Conservation (phyloP, 495 filamentous ascomycete species). For the Xylaria scruposa region DNA sequence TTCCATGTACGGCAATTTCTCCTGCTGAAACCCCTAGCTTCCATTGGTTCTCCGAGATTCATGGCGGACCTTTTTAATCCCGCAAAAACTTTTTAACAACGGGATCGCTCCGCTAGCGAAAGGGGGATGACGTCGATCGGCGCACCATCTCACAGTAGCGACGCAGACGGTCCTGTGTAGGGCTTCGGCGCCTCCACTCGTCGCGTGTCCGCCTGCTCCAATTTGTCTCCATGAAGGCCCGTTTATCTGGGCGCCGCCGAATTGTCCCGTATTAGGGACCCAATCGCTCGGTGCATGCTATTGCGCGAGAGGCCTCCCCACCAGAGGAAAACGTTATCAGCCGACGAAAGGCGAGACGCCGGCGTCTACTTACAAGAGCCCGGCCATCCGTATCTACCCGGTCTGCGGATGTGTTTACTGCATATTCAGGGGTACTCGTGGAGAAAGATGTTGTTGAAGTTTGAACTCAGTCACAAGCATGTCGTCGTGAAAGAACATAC, state of each 20-base stretch:
- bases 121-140: slow-evolving; percentile 17
- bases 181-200: slow-evolving; percentile 11
- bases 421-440: no score
- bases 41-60: not conserved
- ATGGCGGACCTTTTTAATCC: not conserved
- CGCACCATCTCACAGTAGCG: not conserved
- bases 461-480: not conserved
- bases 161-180: not conserved
- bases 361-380: not conserved
- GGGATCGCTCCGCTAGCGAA: not conserved
- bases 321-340: not conserved
- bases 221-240: not conserved
- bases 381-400: not conserved
- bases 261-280: not conserved
- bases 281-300: slow-evolving; percentile 9
- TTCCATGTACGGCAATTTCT: not conserved
- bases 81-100: slow-evolving; percentile 5
- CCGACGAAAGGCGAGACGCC: not conserved
- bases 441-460: not conserved
- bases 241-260: not conserved
- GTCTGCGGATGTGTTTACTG: not conserved
- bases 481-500: not conserved
- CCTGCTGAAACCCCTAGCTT: not conserved
- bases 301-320: not conserved
- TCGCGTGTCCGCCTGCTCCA: slow-evolving; percentile 10